A percentile compares a stretch with the other conserved stretches of the same genome.
Conservation (phyloP, 306 rosid genomes). For the Cicer bijugum region DNA sequence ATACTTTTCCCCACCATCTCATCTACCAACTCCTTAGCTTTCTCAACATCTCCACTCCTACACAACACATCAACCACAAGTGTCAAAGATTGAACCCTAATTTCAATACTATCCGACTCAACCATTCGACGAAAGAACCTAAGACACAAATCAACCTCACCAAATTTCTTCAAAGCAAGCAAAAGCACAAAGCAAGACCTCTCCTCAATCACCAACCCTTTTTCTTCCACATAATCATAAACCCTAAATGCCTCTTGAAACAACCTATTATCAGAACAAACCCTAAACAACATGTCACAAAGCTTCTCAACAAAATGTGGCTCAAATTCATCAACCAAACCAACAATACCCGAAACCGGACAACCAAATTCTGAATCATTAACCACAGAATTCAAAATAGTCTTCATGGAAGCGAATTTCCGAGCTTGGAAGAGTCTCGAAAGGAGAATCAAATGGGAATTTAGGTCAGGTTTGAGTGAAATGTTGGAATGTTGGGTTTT, state of each 20-base stretch:
- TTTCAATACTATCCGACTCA: conserved; percentile 49
- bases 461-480: conserved; percentile 61
- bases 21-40: conserved; percentile 61
- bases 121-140: conserved; percentile 66
- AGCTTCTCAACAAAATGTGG: conserved; percentile 53
- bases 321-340: conserved; percentile 51
- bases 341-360: conserved; percentile 42
- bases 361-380: conserved; percentile 27
- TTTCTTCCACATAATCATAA: conserved; percentile 56
- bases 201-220: conserved; percentile 65
- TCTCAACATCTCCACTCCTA: conserved; percentile 57
- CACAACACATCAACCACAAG: conserved; percentile 69
- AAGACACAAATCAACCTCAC: conserved; percentile 49
- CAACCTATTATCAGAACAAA: conserved; percentile 61
- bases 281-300: conserved; percentile 80
- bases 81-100: conserved; percentile 69
- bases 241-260: conserved; percentile 62
- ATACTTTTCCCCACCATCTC: conserved; percentile 55
- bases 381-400: conserved; percentile 53
- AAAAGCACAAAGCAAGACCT: conserved; percentile 79
- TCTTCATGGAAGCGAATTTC: conserved; percentile 58
- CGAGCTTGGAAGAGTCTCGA: conserved; percentile 55
- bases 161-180: conserved; percentile 64
- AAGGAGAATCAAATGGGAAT: conserved; percentile 58
- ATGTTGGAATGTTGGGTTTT: conserved; percentile 35